Evolutionary conservation across 1,139 yeast species (phyloP), one percentile per base, ranked within the genome.

Genomic region (Meyerozyma sp.): DNA sequence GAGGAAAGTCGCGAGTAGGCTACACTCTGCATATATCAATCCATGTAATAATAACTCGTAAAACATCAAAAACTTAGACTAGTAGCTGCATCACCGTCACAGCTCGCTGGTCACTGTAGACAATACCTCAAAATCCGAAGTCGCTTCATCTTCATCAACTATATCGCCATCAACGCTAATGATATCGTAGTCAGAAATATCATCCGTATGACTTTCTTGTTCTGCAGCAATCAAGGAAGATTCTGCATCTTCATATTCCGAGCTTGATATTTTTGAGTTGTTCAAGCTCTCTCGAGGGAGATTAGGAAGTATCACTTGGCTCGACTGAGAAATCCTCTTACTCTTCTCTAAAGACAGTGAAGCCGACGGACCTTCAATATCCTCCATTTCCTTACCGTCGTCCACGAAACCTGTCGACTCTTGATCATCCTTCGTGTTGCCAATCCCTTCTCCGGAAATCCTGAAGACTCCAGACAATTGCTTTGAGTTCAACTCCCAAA

Each of bases 71-170:
- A 26, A 39, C 39, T 16, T 21, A 30, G 16, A 36, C 29, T 26
- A 26, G n/a, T 23, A 32, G 28, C 32, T 21, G 34, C 36, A 26
- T 25, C 21, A 18, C 30, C 39, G 58, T 36, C 34, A 36, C 25
- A 40, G 43, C 37, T 40, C 34, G 10, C 45, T 39, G 13, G 40
- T 52, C 16, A 54, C 56, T 16, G 70, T 61, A 1, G 75, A 66
- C 45, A 71, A 63, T 18, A 71, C 55, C 48, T 71, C 77, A 49
- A 53, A 72, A 49, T 72, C 77, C 4, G 75, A 69, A 10, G 16
- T 14, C 16, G 5, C 34, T 2, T 34, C 37, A 9, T 20, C 37
- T 3, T 34, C 26, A n/a, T 34, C 37, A n/a, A 61, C 68, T 36
- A 57, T 62, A 11, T 53, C 59, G 6, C 53, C 62, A 8, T 56